Evolutionary conservation across 1,139 yeast species (phyloP).

Genomic region (Debaryomycetaceae sp.): DNA sequence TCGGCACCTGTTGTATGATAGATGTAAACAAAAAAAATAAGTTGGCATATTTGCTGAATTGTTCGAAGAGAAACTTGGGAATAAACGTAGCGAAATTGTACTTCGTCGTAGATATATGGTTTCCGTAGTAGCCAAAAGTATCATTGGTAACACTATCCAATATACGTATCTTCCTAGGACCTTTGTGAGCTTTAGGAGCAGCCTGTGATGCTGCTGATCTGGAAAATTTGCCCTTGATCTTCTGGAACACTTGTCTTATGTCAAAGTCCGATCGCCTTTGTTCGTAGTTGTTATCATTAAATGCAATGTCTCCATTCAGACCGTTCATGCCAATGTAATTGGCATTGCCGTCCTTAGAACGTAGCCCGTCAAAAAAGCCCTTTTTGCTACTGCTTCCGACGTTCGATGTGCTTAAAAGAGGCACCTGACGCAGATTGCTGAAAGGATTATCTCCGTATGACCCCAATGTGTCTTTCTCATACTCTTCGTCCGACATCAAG

Average conservation of each 20-base stretch:
- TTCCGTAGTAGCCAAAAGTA: slow-evolving; percentile 63
- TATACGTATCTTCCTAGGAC: slow-evolving; percentile 68
- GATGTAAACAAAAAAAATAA: slow-evolving; percentile 92
- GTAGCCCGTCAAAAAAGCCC: slow-evolving; percentile 13
- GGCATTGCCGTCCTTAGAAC: slow-evolving; percentile 6
- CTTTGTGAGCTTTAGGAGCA: slow-evolving; percentile 6
- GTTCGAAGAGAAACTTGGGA: slow-evolving; percentile 94
- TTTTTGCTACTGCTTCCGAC: slow-evolving; percentile 11
- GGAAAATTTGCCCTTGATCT: slow-evolving; percentile 11
- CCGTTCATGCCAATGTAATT: slow-evolving; percentile 23
- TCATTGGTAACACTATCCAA: slow-evolving; percentile 59
- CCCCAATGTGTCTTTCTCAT: slow-evolving; percentile 6
- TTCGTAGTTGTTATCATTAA: slow-evolving; percentile 10
- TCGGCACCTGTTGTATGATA: slow-evolving; percentile 93
- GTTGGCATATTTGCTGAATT: slow-evolving; percentile 95
- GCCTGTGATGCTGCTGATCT: slow-evolving; percentile 6
- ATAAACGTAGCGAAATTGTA: slow-evolving; percentile 90
- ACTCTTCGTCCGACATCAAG: slow-evolving; percentile 34
- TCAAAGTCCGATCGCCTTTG: slow-evolving; percentile 45
- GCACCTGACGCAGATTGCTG: slow-evolving; percentile 19
- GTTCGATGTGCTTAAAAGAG: slow-evolving; percentile 21
- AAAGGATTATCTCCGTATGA: slow-evolving; percentile 3
- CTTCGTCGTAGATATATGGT: slow-evolving; percentile 94
- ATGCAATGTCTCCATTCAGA: slow-evolving; percentile 9
- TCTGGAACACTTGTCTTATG: slow-evolving; percentile 46